Conservation (phyloP, 1,139 yeast species). For the Sugiyamaella japonica region DNA sequence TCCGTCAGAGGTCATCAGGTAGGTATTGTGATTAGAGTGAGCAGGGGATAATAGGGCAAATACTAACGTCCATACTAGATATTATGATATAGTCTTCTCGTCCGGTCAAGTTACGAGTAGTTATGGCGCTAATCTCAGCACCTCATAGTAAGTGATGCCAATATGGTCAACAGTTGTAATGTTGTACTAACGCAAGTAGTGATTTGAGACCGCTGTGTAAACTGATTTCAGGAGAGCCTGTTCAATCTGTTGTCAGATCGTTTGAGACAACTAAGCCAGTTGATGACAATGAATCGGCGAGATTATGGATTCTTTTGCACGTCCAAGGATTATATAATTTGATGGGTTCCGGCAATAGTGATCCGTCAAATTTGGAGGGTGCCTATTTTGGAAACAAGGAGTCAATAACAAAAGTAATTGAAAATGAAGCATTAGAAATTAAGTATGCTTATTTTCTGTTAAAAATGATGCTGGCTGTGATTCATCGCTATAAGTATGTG, state of each 20-base stretch:
- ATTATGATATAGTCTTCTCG: constrained; percentile 34
- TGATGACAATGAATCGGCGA: constrained; percentile 31
- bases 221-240: constrained; percentile 36
- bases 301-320: constrained; percentile 38
- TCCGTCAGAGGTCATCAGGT: constrained; percentile 42
- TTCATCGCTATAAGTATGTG: constrained; percentile 31
- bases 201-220: constrained; percentile 38
- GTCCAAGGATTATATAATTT: constrained; percentile 32
- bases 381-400: constrained; percentile 28
- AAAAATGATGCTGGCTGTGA: constrained; percentile 32
- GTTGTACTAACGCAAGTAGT: constrained; percentile 17
- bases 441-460: constrained; percentile 33
- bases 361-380: constrained; percentile 33
- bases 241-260: constrained; percentile 32
- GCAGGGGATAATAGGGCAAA: not conserved
- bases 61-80: constrained; percentile 20
- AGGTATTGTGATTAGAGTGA: constrained; percentile 8
- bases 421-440: constrained; percentile 29
- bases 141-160: constrained; percentile 29
- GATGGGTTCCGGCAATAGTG: constrained; percentile 32
- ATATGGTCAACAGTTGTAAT: too few relatives aligned
- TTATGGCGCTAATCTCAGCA: constrained; percentile 34
- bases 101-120: constrained; percentile 36
- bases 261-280: constrained; percentile 32
- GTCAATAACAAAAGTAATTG: constrained; percentile 22